A percentile compares a stretch with the other conserved stretches of the same genome.
These are phyloP conservation scores for Trichoderma erinaceum DNA, from an alignment of 495 filamentous ascomycete species.

Conservation along the genomic window DNA sequence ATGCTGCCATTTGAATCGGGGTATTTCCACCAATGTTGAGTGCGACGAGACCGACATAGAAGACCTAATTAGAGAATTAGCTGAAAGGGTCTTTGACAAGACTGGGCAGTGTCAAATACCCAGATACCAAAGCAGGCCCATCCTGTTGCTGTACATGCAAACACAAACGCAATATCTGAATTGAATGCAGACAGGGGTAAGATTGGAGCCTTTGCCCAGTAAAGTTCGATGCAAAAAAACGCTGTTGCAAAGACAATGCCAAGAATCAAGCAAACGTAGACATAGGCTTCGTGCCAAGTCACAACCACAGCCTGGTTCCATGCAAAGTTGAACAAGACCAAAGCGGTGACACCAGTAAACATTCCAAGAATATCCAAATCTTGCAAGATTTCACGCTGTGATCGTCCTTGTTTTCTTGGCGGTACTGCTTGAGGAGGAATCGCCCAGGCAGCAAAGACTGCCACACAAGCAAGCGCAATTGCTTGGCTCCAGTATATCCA, in stretches of 20 bases:
- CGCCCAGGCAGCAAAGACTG: background rate
- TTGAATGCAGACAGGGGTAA: slow-evolving; percentile 48
- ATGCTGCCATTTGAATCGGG: slow-evolving; percentile 42
- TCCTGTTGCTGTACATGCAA: slow-evolving; percentile 49
- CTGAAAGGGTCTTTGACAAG: background rate
- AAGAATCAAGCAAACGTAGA: slow-evolving; percentile 48
- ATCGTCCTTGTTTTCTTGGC: background rate
- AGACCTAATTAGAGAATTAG: slow-evolving; percentile 25
- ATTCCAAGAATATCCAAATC: slow-evolving; percentile 47
- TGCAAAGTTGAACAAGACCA: slow-evolving; percentile 54
- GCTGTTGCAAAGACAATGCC: slow-evolving; percentile 42
- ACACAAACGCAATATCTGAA: slow-evolving; percentile 46
- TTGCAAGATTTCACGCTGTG: background rate
- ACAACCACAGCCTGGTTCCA: slow-evolving; percentile 57
- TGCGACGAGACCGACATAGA: slow-evolving; percentile 51
- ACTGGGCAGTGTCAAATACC: slow-evolving; percentile 12
- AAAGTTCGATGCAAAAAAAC: slow-evolving; percentile 49
- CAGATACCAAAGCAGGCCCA: slow-evolving; percentile 60
- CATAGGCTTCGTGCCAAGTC: slow-evolving; percentile 51
- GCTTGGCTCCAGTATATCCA: background rate
- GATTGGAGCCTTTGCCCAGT: slow-evolving; percentile 41
- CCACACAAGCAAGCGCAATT: background rate
- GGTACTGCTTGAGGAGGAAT: background rate
- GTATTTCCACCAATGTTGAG: slow-evolving; percentile 38
- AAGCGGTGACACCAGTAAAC: slow-evolving; percentile 43